A percentile compares a stretch with the other conserved stretches of the same genome.
phyloP scores from a whole-genome alignment of 106 monocot species.

The Acorus gramineus region DNA sequence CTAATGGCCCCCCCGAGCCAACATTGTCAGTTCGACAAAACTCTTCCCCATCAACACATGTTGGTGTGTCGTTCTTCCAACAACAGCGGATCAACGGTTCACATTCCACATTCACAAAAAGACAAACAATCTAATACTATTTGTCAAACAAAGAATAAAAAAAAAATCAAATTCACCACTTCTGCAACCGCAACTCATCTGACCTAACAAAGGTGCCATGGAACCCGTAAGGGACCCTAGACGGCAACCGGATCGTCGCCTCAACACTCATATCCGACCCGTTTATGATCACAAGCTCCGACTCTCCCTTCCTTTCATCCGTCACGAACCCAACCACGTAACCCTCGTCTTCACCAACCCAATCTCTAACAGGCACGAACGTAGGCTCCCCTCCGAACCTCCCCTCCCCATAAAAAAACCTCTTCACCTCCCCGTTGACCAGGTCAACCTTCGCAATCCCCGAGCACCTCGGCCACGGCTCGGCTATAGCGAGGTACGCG shows the following conservation, averaged over 20 bases:
- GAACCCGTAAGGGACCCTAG: conserved; percentile 40
- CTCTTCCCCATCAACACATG: too few species aligned
- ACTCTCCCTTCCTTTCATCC: conserved; percentile 19
- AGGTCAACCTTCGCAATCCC: conserved; percentile 44
- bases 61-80: too few species aligned
- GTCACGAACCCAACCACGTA: conserved; percentile 34
- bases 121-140: too few species aligned
- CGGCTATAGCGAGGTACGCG: conserved; percentile 36
- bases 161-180: too few species aligned
- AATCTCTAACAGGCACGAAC: conserved; percentile 7
- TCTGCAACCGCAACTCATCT: conserved; percentile 6
- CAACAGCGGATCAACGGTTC: too few species aligned
- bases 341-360: conserved; percentile 31
- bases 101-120: too few species aligned
- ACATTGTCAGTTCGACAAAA: too few species aligned
- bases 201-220: conserved; percentile 32
- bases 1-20: too few species aligned
- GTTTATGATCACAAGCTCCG: conserved; percentile 29
- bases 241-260: conserved; percentile 23
- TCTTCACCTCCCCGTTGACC: conserved; percentile 15
- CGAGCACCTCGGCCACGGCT: conserved; percentile 44
- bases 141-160: too few species aligned
- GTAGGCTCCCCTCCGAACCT: conserved; percentile 49
- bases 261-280: conserved; percentile 17
- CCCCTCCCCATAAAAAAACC: conserved; percentile 23